Conservation (phyloP, 2,329 filamentous ascomycete genomes). For the Ceratocystis lukuohia region DNA sequence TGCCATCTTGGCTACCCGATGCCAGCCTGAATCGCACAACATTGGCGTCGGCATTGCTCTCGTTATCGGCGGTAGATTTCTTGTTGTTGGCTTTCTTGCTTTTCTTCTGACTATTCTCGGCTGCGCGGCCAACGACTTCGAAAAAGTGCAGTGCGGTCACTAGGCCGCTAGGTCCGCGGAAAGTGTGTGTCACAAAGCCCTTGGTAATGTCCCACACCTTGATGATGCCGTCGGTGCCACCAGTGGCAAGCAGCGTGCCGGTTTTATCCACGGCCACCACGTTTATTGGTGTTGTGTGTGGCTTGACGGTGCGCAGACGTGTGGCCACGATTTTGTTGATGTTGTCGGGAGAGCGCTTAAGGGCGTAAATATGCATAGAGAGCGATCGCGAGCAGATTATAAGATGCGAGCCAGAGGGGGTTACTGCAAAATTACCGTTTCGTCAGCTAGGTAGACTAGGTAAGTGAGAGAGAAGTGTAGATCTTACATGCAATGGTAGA, state of each 20-base stretch:
- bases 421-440: constrained; percentile 41
- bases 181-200: constrained; percentile 87
- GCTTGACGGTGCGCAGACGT: constrained; percentile 69
- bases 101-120: constrained; percentile 31
- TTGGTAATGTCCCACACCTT: constrained; percentile 93
- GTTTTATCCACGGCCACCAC: constrained; percentile 70
- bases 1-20: constrained; percentile 87
- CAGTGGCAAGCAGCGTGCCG: constrained; percentile 79
- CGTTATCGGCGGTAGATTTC: constrained; percentile 23
- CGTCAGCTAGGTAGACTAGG: no score
- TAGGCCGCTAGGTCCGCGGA: constrained; percentile 82
- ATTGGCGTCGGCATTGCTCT: constrained; percentile 27
- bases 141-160: constrained; percentile 90
- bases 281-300: constrained; percentile 79
- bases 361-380: constrained; percentile 79
- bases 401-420: constrained; percentile 75
- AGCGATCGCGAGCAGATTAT: constrained; percentile 89
- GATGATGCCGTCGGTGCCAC: constrained; percentile 81
- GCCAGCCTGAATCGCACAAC: constrained; percentile 60
- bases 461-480: background rate
- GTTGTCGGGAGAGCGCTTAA: constrained; percentile 46
- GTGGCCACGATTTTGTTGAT: constrained; percentile 45
- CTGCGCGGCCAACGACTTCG: constrained; percentile 45
- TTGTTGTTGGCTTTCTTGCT: constrained; percentile 23
- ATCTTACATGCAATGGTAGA: constrained; percentile 54